Base-by-base conservation (phyloP, 768 basidiomycete genomes). In the Pleurotus cornucopiae region DNA sequence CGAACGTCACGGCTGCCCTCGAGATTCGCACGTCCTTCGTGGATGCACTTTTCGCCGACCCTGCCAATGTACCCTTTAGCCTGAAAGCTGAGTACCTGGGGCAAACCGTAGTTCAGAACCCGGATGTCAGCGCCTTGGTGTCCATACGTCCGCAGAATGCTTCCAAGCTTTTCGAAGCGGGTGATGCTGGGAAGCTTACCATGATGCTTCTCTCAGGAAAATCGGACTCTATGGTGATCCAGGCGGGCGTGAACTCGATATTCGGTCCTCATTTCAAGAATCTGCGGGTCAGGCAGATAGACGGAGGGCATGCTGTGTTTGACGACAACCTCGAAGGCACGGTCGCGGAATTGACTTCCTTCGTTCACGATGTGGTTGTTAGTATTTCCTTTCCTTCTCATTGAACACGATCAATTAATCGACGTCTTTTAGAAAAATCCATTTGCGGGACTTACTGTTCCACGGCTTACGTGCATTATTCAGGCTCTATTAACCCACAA, bases 231-330 rank as follows among this genome's bases (percentile, higher is more conserved):
- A 30, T 49, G 14, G 11, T 26, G 1, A 20, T n/a, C 12, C 25
- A 30, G 25, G 48, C 25, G 21, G 25, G 25, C 21, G 48, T 49
- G 3, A 14, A n/a, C 25, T 6, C 25, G 9, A 9, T 49, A 12
- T 14, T 49, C 0, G 14, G 14, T 1, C 64, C 66, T 9, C 26
- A 49, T 49, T 49, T 49, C 23, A 46, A 45, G 44, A 46, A 37
- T 16, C 41, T 55, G 14, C 23, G 43, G 5, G 43, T 55, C 20
- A 46, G 54, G 12, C 26, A 30, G 13, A 20, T 49, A 12, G 30
- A 49, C 12, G 68, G 68, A 37, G 62, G 68, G 16, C 74, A 76
- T 53, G 64, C 67, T 1, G 38, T 68, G 16, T 71, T 71, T 53
- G 63, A 70, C 43, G 72, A 73, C 43, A 58, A 66, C 40, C 58